Base-by-base conservation (phyloP, 306 rosid species). In the Rosa lucieae region DNA sequence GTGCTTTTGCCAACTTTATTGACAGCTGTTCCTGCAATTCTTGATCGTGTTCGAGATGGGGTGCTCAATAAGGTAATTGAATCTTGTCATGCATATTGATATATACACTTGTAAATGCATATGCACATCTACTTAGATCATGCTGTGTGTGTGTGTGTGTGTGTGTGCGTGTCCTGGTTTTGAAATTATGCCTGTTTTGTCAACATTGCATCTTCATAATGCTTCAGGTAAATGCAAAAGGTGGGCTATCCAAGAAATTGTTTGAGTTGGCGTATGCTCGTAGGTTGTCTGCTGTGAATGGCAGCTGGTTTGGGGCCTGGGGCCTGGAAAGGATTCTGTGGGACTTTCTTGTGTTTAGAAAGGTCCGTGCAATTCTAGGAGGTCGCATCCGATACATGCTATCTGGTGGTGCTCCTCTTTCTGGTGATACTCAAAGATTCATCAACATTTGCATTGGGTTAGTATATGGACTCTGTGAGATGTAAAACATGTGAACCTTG, bases 361-460 rank as follows among this genome's bases (percentile, higher is more conserved):
- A 93, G 86, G 93, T 96, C 79, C 95, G 78, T 56, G 97, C 97
- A 59, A 82, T 93, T 86, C 82, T 96, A 53, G 99, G 99, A 74
- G 98, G 99, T n/a, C 91, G 73, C 40, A 83, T 96, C 63, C 98
- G 97, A 52, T 93, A 83, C 83, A 77, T 96, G 80, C 88, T 93
- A 43, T 96, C 94, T 79, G 99, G 99, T 49, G 99, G 99, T 78
- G 99, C 99, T 78, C 99, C 99, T 75, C 98, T 95, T 67, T 91
- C 99, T 68, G 81, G 80, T 67, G 96, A 91, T 83, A 88, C 97
- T 84, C 99, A 96, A 85, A 91, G 97, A 87, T 96, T 96, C 89
- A 96, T 96, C 93, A 96, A 93, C 83, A 93, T 96, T 74, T 96
- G 99, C 87, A 88, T 96, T 72, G 93, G 93, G 98, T 96, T 67